These are phyloP conservation scores for Monosporozyma aerobia DNA, from an alignment of 805 yeast species.

Conservation along the genomic window DNA sequence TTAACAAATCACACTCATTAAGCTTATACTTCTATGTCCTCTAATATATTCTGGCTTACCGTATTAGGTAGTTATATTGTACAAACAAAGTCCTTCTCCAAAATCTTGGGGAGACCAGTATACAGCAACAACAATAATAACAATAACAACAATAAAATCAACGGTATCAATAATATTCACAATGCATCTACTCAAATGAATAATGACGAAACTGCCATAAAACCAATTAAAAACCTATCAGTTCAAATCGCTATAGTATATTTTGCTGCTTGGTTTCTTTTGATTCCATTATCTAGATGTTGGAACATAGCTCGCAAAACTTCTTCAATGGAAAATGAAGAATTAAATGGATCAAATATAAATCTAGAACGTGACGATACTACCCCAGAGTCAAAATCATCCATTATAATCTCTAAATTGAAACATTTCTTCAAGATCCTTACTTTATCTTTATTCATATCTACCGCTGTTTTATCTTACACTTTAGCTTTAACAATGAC, in stretches of 20 bases:
- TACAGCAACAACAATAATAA: background rate
- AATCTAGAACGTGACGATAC: background rate
- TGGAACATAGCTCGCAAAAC: slow-evolving; percentile 7
- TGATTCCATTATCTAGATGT: slow-evolving; percentile 15
- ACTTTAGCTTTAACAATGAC: slow-evolving; percentile 20
- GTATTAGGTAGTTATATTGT: slow-evolving; percentile 22
- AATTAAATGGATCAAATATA: background rate
- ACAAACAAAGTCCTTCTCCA: slow-evolving; percentile 22
- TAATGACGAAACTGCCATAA: background rate
- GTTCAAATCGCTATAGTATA: slow-evolving; percentile 19
- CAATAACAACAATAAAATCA: background rate
- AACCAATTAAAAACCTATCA: slow-evolving; percentile 5
- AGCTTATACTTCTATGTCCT: slow-evolving; percentile 4
- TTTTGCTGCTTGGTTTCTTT: slow-evolving; percentile 19
- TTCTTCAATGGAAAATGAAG: background rate
- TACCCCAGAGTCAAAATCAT: background rate
- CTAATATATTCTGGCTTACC: slow-evolving; percentile 16
- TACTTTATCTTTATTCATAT: slow-evolving; percentile 13
- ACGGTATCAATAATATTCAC: background rate
- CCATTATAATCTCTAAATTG: background rate
- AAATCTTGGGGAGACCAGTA: slow-evolving; percentile 9
- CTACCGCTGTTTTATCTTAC: slow-evolving; percentile 16
- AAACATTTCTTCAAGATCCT: slow-evolving; percentile 10
- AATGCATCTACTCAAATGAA: background rate
- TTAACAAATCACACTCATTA: too few species aligned